These are phyloP conservation scores for Botryotinia convoluta DNA, from an alignment of 2,329 filamentous ascomycete genomes.

Conservation along the genomic window DNA sequence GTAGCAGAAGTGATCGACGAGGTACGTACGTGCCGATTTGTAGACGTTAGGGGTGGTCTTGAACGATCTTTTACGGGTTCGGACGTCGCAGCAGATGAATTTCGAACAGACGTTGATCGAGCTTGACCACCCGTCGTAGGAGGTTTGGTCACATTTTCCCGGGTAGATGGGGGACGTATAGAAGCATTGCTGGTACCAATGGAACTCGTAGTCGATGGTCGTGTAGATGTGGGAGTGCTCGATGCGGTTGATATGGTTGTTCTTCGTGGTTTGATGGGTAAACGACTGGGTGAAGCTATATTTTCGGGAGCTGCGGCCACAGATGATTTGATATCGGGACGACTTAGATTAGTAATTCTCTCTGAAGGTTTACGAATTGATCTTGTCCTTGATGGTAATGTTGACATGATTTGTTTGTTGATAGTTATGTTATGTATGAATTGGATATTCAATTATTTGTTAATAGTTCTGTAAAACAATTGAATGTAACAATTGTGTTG, in stretches of 20 bases:
- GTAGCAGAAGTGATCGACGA: constrained; percentile 24
- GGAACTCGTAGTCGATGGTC: constrained; percentile 30
- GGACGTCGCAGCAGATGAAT: constrained; percentile 20
- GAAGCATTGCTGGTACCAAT: constrained; percentile 29
- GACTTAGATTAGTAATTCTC: constrained; percentile 20
- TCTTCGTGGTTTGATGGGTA: constrained; percentile 35
- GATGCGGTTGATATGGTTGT: constrained; percentile 24
- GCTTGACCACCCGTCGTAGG: constrained; percentile 26
- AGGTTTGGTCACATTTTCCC: constrained; percentile 28
- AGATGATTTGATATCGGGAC: constrained; percentile 11
- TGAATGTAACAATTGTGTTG: background rate
- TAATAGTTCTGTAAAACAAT: background rate
- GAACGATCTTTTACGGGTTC: constrained; percentile 22
- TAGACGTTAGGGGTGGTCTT: constrained; percentile 24
- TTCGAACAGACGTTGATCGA: constrained; percentile 29
- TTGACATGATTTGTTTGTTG: constrained; percentile 26
- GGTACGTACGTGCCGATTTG: constrained; percentile 32
- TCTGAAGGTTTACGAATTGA: constrained; percentile 33
- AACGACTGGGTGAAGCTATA: constrained; percentile 35
- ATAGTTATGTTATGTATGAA: background rate
- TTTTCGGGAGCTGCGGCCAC: background rate
- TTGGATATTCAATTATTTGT: background rate
- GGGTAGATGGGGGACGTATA: constrained; percentile 32
- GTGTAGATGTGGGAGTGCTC: constrained; percentile 7
- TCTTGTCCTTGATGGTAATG: constrained; percentile 31